phyloP scores from a whole-genome alignment of 257 asterid genomes.

The Solanum appendiculatum region DNA sequence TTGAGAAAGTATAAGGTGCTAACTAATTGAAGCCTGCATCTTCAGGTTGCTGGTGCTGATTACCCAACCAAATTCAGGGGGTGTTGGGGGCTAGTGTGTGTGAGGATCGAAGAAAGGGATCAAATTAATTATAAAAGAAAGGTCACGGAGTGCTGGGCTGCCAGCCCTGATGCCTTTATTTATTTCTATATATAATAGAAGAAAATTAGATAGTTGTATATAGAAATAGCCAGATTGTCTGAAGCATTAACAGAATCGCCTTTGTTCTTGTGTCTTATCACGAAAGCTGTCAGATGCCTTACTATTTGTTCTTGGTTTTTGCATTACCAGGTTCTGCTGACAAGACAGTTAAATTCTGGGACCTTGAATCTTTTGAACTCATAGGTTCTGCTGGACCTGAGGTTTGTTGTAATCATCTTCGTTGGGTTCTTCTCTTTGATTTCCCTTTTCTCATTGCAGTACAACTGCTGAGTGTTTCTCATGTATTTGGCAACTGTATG shows the following conservation, averaged over 20 bases:
- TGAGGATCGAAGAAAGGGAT: neutral
- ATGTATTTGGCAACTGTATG: neutral
- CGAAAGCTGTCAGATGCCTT: neutral
- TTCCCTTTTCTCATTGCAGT: neutral
- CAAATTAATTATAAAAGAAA: neutral
- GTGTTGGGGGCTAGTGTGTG: neutral
- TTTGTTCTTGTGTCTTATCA: neutral
- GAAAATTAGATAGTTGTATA: neutral
- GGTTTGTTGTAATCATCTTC: slow-evolving; percentile 31
- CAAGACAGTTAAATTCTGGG: slow-evolving; percentile 96
- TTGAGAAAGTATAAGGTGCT: neutral
- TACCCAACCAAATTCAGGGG: neutral
- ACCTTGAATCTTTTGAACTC: slow-evolving; percentile 97
- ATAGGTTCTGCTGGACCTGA: slow-evolving; percentile 96
- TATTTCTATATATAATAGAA: neutral
- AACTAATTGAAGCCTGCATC: neutral
- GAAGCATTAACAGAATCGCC: neutral
- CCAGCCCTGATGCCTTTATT: neutral
- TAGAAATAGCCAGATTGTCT: neutral
- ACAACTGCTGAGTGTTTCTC: neutral
- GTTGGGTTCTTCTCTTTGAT: neutral
- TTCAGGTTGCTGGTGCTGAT: neutral
- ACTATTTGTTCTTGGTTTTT: slow-evolving; percentile 1
- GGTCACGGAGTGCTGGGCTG: neutral
- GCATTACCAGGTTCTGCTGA: slow-evolving; percentile 84